Base-by-base conservation (phyloP, 2,329 filamentous ascomycete species). In the Cladophialophora carrionii region DNA sequence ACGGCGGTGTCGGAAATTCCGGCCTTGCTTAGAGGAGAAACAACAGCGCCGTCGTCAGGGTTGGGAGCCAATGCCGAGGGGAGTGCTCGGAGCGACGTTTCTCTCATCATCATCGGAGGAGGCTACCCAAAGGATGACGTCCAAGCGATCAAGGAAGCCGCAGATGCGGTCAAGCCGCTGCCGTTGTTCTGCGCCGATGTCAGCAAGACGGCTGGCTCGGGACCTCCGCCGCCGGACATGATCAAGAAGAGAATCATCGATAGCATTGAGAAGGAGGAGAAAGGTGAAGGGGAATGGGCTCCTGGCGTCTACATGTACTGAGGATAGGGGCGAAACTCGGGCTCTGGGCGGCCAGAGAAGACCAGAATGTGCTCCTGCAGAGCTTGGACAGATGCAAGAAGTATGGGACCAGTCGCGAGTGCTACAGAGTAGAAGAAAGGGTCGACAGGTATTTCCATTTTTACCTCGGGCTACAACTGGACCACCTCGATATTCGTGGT, bases 241-340 rank as follows among this genome's bases (percentile, higher is more conserved):
- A 62, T 70, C 57, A 68, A 63, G 58, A 51, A 64, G n/a, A 53
- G 68, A 22, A 61, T 70, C 29, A 22, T 70, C 51, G 65, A 58
- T 7, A 37, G n/a, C 22, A 54, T 70, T 6, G 61, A 62, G 51
- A 66, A 51, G 14, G 61, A 60, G 48, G 61, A 66, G 34, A 61
- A 60, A 10, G 58, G 29, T 14, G 63, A 64, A 1, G 65, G 63
- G 22, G 43, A 49, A n/a, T 66, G 48, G 63, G 59, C 41, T 41
- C 65, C 68, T n/a, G 65, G 63, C 12, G 26, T 70, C 14, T 61
- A 70, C 54, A 65, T 46, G 55, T 70, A 64, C 32, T 70, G 57
- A 67, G 26, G 37, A 17, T 14, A 7, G 37, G 17, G 37, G n/a
- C 37, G 20, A 14, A 43, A 8, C 20, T 9, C 6, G 26, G 3